Base-by-base conservation (phyloP, 768 basidiomycete genomes). In the Kwoniella newhampshirensis region DNA sequence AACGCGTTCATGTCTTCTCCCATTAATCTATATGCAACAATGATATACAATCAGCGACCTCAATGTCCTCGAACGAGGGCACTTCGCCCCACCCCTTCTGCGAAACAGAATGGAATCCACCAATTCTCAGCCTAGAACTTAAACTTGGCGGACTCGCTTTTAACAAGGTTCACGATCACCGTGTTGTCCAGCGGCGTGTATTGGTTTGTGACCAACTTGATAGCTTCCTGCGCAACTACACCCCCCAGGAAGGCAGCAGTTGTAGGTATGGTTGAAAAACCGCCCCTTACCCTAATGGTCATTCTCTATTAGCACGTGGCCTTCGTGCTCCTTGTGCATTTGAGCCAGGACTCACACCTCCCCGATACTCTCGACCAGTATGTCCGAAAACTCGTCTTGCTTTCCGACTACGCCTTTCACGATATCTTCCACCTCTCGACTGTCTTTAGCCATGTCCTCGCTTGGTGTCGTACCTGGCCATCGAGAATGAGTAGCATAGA, bases 121-220 rank as follows among this genome's bases (percentile, higher is more conserved):
- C n/a, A n/a, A n/a, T 37, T n/a, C 8, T 23, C 40, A n/a, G n/a
- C 8, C 55, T 55, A 74, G 18, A 76, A 63, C 53, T 66, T 64
- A 49, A 62, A 73, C 57, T 73, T 74, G 20, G 66, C 73, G 18
- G 73, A 72, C 50, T 68, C 64, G 48, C 77, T 76, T 60, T 75
- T 70, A 58, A 80, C 71, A 28, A 96, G 81, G 77, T 98, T 92
- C 45, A 94, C 79, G 21, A 90, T 81, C 66, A 87, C 89, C 63
- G 86, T 87, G 13, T 90, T 89, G 59, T 87, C 84, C 46, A 94
- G 82, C 7, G 96, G 93, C 13, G 93, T 82, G 73, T 99, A 99
- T 77, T 99, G 96, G 68, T 85, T 86, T 55, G 94, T 99, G 68
- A 94, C 87, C 78, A 98, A 82, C 82, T 99, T 98, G 81, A 98